Conservation (phyloP, 768 basidiomycete species). For the Calocybe cyanea region DNA sequence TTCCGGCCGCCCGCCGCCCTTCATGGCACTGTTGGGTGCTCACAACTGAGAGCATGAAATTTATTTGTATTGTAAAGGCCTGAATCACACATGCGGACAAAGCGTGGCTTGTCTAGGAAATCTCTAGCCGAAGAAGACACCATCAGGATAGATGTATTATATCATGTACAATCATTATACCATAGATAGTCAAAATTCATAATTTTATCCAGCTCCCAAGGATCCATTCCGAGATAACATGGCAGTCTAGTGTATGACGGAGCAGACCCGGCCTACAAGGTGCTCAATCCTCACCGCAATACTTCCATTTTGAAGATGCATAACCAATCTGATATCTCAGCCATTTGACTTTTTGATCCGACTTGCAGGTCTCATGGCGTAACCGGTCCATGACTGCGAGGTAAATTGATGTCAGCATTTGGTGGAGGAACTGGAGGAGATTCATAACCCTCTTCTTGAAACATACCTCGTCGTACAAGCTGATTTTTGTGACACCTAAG, state of each 20-base stretch:
- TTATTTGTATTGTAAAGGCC: neutral
- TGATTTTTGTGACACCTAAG: slow-evolving; percentile 55
- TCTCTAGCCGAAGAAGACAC: too few species aligned
- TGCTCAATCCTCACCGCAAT: too few species aligned
- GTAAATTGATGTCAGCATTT: neutral
- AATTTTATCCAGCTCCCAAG: neutral
- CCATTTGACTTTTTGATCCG: slow-evolving; percentile 39
- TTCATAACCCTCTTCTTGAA: neutral
- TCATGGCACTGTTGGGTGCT: slow-evolving; percentile 59
- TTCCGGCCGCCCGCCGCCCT: slow-evolving; percentile 53
- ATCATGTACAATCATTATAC: too few species aligned
- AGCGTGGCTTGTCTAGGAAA: too few species aligned
- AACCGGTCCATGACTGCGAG: slow-evolving; percentile 94
- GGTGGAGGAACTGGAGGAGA: slow-evolving; percentile 3
- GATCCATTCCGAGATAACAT: too few species aligned
- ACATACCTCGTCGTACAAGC: slow-evolving; percentile 90
- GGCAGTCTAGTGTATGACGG: too few species aligned
- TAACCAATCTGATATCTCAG: too few species aligned
- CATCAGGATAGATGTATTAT: too few species aligned
- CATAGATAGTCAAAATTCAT: neutral
- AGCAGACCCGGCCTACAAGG: too few species aligned
- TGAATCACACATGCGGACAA: too few species aligned
- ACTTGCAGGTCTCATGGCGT: slow-evolving; percentile 74
- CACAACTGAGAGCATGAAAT: slow-evolving; percentile 17
- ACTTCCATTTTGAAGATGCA: too few species aligned